Conservation (phyloP, 2,329 filamentous ascomycete species). For the Diaporthe sp. region DNA sequence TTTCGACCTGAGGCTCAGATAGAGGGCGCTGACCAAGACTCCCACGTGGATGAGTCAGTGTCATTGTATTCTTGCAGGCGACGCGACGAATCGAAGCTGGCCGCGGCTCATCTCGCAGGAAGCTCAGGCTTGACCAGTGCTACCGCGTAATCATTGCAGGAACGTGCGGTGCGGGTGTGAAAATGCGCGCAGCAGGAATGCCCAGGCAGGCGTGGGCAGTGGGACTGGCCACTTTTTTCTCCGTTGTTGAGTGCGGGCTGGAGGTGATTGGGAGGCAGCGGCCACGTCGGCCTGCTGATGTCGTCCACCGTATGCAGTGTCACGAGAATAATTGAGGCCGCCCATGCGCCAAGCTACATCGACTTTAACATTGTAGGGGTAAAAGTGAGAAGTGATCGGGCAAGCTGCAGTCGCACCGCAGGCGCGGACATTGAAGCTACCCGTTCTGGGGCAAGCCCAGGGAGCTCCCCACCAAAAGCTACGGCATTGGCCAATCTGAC, state of each 20-base stretch:
- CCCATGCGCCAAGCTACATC: constrained; percentile 37
- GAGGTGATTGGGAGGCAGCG: constrained; percentile 2
- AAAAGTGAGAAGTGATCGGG: constrained; percentile 24
- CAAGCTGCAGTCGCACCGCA: constrained; percentile 10
- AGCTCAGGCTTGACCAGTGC: constrained; percentile 4
- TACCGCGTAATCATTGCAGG: constrained; percentile 1
- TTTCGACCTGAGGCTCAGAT: constrained; percentile 15
- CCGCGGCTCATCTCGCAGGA: background rate
- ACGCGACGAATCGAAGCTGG: background rate
- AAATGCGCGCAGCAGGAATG: background rate
- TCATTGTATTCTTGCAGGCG: background rate
- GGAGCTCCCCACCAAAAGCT: constrained; percentile 32
- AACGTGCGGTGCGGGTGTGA: background rate
- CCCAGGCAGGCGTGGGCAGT: constrained; percentile 7
- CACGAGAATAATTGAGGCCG: constrained; percentile 34
- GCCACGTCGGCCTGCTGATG: constrained; percentile 23
- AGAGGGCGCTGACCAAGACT: background rate
- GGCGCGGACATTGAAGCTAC: constrained; percentile 17
- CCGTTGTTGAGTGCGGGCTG: background rate
- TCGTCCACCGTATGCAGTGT: constrained; percentile 21
- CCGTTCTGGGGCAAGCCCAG: constrained; percentile 12
- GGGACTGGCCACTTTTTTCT: constrained; percentile 20
- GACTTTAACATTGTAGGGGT: constrained; percentile 1
- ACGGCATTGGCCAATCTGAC: constrained; percentile 36
- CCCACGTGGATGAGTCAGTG: constrained; percentile 17